Evolutionary conservation across 495 filamentous ascomycete species (phyloP), one percentile per base, ranked within the genome.

Genomic region (Talaromyces wortmannii): DNA sequence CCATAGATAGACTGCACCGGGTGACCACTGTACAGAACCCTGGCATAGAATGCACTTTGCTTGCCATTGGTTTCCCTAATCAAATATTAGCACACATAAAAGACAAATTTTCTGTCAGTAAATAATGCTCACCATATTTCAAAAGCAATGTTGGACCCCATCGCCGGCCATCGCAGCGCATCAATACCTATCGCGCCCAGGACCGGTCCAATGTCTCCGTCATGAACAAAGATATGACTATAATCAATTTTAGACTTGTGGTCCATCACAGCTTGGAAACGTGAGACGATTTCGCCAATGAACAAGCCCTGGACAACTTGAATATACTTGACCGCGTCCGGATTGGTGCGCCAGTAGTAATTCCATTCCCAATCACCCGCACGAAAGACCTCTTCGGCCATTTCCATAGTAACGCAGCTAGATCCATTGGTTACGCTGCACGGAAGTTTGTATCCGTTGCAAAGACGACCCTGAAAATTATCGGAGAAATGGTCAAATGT

Each of bases 301-400:
- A 76, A 76, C 32, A 74, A 58, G 8, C 73, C 71, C 51, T 73
- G 67, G 6, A 72, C 66, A 4, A 68, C 57, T 52, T 69, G 68
- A 55, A 76, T 74, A 31, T 76, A 76, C 44, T 62, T 63, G 8
- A 52, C 62, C 12, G 63, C 71, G 49, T 74, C 60, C 7, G 60
- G 59, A 45, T 70, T 74, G 12, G 60, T 51, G 11, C 73, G 67
- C 69, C 70, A 76, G 59, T 68, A 76, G 60, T 73, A 76, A 46
- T 76, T 74, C 68, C 71, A 76, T 50, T 71, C 66, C 73, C 73
- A 76, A 46, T 76, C 73, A 11, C 73, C 73, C 13, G 70, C 73
- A 42, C 73, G 71, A 59, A 76, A 76, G 18, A 68, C 70, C 55
- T 71, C 66, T 2, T 74, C 50, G 0, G 67, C 70, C 58, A 72